Evolutionary conservation across 768 basidiomycete species (phyloP).

Genomic region (Xerocomellus dryophilus): DNA sequence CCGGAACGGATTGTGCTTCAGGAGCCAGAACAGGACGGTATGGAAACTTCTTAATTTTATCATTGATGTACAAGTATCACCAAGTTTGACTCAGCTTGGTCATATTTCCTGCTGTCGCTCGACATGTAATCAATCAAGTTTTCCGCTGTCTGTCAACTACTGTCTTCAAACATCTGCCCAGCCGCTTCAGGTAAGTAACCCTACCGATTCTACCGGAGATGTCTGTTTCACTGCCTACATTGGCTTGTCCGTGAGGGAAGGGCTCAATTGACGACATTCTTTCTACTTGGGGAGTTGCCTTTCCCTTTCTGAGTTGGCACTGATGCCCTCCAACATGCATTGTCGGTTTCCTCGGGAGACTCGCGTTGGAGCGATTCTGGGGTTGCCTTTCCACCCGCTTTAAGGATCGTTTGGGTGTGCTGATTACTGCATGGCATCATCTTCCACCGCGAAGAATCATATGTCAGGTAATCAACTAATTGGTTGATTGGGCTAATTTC

Average conservation of each 20-base stretch:
- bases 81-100: neutral
- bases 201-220: neutral
- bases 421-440: neutral
- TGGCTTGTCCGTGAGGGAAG: neutral
- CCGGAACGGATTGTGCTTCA: conserved; percentile 34
- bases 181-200: neutral
- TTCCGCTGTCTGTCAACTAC: neutral
- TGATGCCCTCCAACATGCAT: neutral
- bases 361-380: neutral
- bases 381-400: neutral
- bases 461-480: neutral
- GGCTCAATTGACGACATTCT: neutral
- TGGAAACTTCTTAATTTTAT: conserved; percentile 29
- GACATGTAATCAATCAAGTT: neutral
- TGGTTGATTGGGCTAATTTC: conserved; percentile 3
- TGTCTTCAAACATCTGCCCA: neutral
- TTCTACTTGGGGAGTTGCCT: neutral
- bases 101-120: neutral
- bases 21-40: conserved; percentile 45
- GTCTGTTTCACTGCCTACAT: neutral
- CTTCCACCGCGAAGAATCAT: neutral
- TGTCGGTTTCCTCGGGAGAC: conserved; percentile 1
- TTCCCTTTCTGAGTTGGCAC: neutral
- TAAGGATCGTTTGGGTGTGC: neutral
- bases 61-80: neutral